Percentiles rank a stretch among this genome's conserved stretches.
Evolutionary conservation across 805 yeast species (phyloP).

Genomic region (Candida ulmi): DNA sequence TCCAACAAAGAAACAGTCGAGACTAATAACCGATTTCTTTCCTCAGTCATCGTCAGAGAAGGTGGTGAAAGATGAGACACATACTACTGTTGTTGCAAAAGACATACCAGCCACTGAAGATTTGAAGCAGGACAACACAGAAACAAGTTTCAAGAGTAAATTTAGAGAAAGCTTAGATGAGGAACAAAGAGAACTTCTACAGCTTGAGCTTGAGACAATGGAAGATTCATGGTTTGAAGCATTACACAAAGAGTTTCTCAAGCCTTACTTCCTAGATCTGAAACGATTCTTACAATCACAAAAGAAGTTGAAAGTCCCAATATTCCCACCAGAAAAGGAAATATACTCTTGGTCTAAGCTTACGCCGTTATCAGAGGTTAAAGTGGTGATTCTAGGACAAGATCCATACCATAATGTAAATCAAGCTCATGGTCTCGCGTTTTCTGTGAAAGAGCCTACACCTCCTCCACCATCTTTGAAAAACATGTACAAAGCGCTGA

Average conservation of each 20-base stretch:
- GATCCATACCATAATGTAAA: slow-evolving; percentile 92
- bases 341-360: slow-evolving; percentile 89
- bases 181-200: slow-evolving; percentile 47
- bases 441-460: slow-evolving; percentile 81
- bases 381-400: slow-evolving; percentile 84
- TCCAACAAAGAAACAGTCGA: background rate
- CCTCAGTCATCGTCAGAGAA: background rate
- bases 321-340: slow-evolving; percentile 75
- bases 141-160: slow-evolving; percentile 26
- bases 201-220: slow-evolving; percentile 63
- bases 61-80: background rate
- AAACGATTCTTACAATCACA: slow-evolving; percentile 58
- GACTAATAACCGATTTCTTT: slow-evolving; percentile 2
- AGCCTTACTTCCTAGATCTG: slow-evolving; percentile 75
- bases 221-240: slow-evolving; percentile 75
- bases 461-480: slow-evolving; percentile 83
- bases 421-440: slow-evolving; percentile 97
- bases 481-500: slow-evolving; percentile 80
- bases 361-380: slow-evolving; percentile 70
- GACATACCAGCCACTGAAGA: no score
- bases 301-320: slow-evolving; percentile 36
- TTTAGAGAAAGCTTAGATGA: slow-evolving; percentile 46
- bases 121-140: no score
- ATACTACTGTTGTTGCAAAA: background rate
- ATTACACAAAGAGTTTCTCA: slow-evolving; percentile 65